Conservation (phyloP, 352 stramenopile species). For the Phytophthora lateralis region DNA sequence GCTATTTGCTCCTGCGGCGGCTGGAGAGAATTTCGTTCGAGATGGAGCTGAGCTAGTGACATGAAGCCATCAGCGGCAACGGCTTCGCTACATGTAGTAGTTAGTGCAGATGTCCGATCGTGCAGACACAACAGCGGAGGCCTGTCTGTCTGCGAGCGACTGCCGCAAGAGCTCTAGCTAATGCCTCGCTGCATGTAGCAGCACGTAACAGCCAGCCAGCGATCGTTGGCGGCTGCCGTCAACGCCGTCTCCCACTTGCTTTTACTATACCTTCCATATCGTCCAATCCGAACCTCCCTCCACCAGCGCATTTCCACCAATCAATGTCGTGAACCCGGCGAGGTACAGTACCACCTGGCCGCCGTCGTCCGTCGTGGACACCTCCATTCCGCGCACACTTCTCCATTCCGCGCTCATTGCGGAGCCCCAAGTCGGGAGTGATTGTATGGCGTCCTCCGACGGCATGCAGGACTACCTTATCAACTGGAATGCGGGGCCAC, state of each 20-base stretch:
- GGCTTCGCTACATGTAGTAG: not conserved
- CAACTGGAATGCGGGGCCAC: constrained; percentile 82
- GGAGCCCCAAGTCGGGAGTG: not conserved
- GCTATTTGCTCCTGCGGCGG: not conserved
- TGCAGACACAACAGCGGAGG: constrained; percentile 18
- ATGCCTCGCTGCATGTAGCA: too few species aligned
- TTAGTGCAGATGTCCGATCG: constrained; percentile 12
- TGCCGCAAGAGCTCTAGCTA: not conserved
- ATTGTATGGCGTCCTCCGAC: constrained; percentile 7
- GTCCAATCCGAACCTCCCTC: not conserved
- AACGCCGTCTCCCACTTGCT: not conserved
- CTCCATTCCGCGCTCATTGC: constrained; percentile 8
- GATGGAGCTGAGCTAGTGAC: not conserved
- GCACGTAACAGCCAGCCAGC: not conserved
- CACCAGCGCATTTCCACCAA: constrained; percentile 19
- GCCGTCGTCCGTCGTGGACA: not conserved
- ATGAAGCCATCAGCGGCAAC: constrained; percentile 14
- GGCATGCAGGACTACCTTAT: constrained; percentile 80
- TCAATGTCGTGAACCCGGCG: constrained; percentile 6
- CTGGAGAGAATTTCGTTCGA: constrained; percentile 27
- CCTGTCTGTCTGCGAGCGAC: constrained; percentile 11
- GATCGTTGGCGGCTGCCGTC: not conserved
- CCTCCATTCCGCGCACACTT: not conserved
- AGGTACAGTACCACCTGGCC: constrained; percentile 8
- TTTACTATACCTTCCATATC: not conserved